Base-by-base conservation (phyloP, 176 grass and related monocot species). In the Carex scoparia region DNA sequence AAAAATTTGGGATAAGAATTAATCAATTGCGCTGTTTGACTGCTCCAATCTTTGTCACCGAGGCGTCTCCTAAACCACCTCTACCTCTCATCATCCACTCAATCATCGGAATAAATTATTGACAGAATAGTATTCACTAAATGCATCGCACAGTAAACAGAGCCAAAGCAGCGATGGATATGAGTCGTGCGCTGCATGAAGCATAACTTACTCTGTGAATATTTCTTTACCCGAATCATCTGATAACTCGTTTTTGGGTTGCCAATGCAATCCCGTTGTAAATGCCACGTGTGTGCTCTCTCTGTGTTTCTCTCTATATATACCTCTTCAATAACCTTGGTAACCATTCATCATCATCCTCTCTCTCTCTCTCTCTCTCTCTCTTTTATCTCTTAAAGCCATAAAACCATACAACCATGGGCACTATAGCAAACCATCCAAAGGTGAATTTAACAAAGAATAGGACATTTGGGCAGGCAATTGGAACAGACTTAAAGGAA, bases 401-500 rank as follows among this genome's bases (percentile, higher is more conserved):
- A 95, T 95, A 27, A 3, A 30, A 57, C 55, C 64, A 95, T 95
- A 27, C 1, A 30, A 57, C 55, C 64, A 95, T 95, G 94, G 89
- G 94, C 9, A 88, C 91, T 28, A 85, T 87, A 59, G 81, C 77
- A 62, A 83, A 65, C 64, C 81, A 83, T 28, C 74, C 74, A 15
- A 83, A 67, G 85, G 92, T 94, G 18, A 94, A 97, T 82, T 84
- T 97, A 12, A 51, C 86, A 8, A 59, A 65, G 51, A 53, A 80
- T 6, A 83, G 67, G 2, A 85, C 87, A 14, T 92, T 93, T 61
- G 1, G 4, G 16, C 18, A 88, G 59, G 40, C 67, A 13, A 0
- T 94, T 71, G 72, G 81, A 15, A 81, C 91, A 37, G 72, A 84
- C 38, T 87, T 98, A 1, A 88, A 87, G 5, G 95, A 98, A 89